Conservation (phyloP, 2,329 filamentous ascomycete genomes). For the Colletotrichum falcatum region DNA sequence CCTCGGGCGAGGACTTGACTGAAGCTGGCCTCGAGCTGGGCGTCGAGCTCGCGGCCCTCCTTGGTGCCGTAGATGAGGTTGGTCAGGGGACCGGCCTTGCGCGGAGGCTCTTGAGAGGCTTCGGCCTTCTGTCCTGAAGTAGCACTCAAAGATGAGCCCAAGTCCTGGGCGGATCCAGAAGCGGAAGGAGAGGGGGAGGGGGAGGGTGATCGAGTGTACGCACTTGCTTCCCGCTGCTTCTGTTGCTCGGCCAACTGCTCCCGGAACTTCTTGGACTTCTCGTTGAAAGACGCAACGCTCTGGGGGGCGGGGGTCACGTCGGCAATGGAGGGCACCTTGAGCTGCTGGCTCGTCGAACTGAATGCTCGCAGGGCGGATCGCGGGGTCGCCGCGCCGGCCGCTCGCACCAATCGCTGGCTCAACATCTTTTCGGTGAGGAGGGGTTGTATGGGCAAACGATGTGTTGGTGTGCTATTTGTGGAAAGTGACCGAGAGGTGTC, state of each 20-base stretch:
- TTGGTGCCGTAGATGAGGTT: constrained; percentile 97
- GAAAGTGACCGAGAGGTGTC: constrained; percentile 34
- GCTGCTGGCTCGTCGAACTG: constrained; percentile 62
- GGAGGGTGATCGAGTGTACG: constrained; percentile 55
- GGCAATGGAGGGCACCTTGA: constrained; percentile 79
- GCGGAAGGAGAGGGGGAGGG: constrained; percentile 50
- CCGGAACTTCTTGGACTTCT: constrained; percentile 88
- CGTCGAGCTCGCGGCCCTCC: constrained; percentile 92
- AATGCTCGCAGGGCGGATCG: constrained; percentile 67
- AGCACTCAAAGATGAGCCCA: constrained; percentile 74
- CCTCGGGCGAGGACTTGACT: constrained; percentile 93
- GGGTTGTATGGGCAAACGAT: constrained; percentile 24
- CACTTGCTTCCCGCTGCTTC: constrained; percentile 90
- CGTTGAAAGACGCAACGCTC: constrained; percentile 80
- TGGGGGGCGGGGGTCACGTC: constrained; percentile 79
- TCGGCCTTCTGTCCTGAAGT: constrained; percentile 69
- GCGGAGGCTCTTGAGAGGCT: constrained; percentile 66
- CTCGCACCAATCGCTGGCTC: constrained; percentile 63
- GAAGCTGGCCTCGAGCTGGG: constrained; percentile 96
- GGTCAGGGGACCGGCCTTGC: constrained; percentile 79
- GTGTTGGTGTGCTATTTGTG: background rate
- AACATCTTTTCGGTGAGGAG: constrained; percentile 58
- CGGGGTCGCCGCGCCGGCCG: constrained; percentile 56
- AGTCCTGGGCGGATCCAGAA: constrained; percentile 58
- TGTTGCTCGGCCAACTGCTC: constrained; percentile 81